phyloP scores from a whole-genome alignment of 805 yeast species.

The Kodamaea neixiangensis region DNA sequence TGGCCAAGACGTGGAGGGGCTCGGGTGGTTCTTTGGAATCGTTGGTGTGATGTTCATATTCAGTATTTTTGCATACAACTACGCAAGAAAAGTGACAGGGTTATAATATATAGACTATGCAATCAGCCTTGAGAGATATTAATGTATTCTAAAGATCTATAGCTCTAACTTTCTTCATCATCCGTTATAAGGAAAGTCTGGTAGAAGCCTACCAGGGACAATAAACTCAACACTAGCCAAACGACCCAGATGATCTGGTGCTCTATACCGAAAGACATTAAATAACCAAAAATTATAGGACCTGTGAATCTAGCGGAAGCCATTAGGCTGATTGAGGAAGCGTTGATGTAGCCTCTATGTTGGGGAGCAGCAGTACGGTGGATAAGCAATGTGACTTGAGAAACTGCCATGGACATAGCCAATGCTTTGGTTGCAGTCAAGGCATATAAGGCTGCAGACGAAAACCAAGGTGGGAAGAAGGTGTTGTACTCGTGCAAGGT shows the following conservation, averaged over 20 bases:
- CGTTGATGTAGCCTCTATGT: slow-evolving; percentile 39
- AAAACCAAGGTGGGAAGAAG: slow-evolving; percentile 30
- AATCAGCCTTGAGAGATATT: background rate
- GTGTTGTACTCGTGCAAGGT: slow-evolving; percentile 30
- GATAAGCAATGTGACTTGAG: slow-evolving; percentile 35
- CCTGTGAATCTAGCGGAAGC: slow-evolving; percentile 36
- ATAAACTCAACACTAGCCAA: slow-evolving; percentile 34
- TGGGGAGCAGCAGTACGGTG: slow-evolving; percentile 37
- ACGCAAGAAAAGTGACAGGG: slow-evolving; percentile 43
- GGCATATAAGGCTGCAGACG: slow-evolving; percentile 27
- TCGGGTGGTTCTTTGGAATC: slow-evolving; percentile 45
- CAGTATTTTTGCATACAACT: slow-evolving; percentile 39
- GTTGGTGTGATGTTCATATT: slow-evolving; percentile 35
- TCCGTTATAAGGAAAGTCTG: slow-evolving; percentile 33
- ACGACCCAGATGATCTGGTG: slow-evolving; percentile 26
- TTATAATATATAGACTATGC: slow-evolving; percentile 20
- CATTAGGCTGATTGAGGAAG: slow-evolving; percentile 33
- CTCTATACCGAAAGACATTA: slow-evolving; percentile 34
- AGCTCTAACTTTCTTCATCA: slow-evolving; percentile 21
- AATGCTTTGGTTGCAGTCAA: slow-evolving; percentile 35
- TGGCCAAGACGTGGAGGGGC: slow-evolving; percentile 62
- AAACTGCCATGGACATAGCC: slow-evolving; percentile 37
- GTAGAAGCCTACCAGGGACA: slow-evolving; percentile 29
- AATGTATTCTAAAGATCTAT: background rate
- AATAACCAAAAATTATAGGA: slow-evolving; percentile 35